These are phyloP conservation scores for Fusarium brachygibbosum DNA, from an alignment of 2,329 filamentous ascomycete genomes.

Conservation along the genomic window DNA sequence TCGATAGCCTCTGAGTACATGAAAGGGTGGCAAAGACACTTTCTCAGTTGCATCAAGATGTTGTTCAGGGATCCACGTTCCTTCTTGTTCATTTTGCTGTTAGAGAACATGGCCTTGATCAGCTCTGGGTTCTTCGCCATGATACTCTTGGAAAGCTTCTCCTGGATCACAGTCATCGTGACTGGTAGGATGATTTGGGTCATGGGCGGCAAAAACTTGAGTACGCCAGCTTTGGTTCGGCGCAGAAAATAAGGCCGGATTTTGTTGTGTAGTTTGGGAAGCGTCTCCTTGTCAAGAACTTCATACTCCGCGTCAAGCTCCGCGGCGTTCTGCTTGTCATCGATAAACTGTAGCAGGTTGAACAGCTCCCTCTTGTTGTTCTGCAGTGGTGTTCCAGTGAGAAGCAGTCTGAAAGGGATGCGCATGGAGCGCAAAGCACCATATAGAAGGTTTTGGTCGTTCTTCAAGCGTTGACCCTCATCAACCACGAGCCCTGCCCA, in stretches of 20 bases:
- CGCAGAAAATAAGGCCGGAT: conserved; percentile 79
- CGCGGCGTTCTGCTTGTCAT: conserved; percentile 77
- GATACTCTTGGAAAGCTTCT: conserved; percentile 94
- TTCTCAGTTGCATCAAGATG: conserved; percentile 93
- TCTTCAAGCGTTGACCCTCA: conserved; percentile 95
- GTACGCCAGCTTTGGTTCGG: conserved; percentile 89
- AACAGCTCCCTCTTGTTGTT: conserved; percentile 97
- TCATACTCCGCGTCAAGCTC: conserved; percentile 80
- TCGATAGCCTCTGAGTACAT: conserved; percentile 93
- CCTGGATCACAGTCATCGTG: conserved; percentile 94
- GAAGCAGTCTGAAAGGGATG: conserved; percentile 84
- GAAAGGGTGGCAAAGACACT: conserved; percentile 96
- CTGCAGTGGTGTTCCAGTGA: conserved; percentile 93
- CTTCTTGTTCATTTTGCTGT: conserved; percentile 72
- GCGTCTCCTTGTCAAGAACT: conserved; percentile 85
- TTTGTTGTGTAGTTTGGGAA: conserved; percentile 83
- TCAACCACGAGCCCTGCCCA: conserved; percentile 95
- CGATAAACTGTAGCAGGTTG: conserved; percentile 95
- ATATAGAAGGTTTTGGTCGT: conserved; percentile 88
- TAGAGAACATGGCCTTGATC: conserved; percentile 86
- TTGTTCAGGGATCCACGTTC: conserved; percentile 91
- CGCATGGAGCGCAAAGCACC: conserved; percentile 78
- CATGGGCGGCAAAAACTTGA: conserved; percentile 93
- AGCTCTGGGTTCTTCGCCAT: conserved; percentile 90
- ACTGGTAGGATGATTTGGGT: conserved; percentile 95